These are phyloP conservation scores for Nitzschia palea DNA, from an alignment of 108 stramenopile species.

Conservation along the genomic window DNA sequence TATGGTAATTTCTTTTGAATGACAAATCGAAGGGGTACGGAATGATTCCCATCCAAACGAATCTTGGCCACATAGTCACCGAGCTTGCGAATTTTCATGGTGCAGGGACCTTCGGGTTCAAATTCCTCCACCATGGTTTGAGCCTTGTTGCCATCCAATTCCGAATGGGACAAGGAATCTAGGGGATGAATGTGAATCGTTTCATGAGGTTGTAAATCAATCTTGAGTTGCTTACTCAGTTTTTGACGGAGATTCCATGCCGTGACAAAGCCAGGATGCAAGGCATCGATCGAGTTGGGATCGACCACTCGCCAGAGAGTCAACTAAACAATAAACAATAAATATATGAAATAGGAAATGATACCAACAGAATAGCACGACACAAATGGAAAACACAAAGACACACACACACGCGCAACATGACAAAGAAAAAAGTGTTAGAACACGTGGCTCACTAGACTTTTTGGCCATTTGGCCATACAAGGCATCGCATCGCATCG, in stretches of 20 bases:
- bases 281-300: conserved; percentile 46
- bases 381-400: too few relatives aligned
- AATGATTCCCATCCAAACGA: conserved; percentile 59
- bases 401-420: too few relatives aligned
- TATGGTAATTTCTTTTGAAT: conserved; percentile 29
- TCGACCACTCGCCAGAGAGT: conserved; percentile 77
- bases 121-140: conserved; percentile 45
- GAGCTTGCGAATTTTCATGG: conserved; percentile 51
- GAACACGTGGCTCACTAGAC: too few relatives aligned
- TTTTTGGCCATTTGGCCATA: too few relatives aligned
- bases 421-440: too few relatives aligned
- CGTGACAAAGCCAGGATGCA: conserved; percentile 74
- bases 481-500: background rate
- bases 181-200: conserved; percentile 57
- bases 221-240: conserved; percentile 79
- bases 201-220: conserved; percentile 81
- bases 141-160: conserved; percentile 37
- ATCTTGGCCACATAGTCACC: conserved; percentile 80
- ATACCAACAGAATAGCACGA: background rate
- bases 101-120: conserved; percentile 42
- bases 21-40: conserved; percentile 64
- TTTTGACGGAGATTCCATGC: conserved; percentile 64
- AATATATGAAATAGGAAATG: background rate
- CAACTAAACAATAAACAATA: conserved; percentile 27
- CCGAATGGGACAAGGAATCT: conserved; percentile 33